Conservation (phyloP, 2,329 filamentous ascomycete genomes). For the Pseudogymnoascus pannorum region DNA sequence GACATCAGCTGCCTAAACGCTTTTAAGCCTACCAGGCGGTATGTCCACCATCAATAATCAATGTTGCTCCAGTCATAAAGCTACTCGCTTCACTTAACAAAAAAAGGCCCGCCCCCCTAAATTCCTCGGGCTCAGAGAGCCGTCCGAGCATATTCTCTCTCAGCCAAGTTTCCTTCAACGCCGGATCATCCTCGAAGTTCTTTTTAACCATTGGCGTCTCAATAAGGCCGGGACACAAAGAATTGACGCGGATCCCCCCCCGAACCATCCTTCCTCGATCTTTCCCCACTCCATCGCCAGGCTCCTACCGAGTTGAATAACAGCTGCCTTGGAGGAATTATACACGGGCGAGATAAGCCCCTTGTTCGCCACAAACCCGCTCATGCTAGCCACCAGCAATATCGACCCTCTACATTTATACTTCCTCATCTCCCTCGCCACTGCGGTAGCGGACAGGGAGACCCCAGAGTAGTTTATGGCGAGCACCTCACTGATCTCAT, state of each 20-base stretch:
- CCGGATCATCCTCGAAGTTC: slow-evolving; percentile 69
- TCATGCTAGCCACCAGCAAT: slow-evolving; percentile 64
- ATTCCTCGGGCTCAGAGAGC: slow-evolving; percentile 61
- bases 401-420: slow-evolving; percentile 60
- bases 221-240: slow-evolving; percentile 73
- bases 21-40: slow-evolving; percentile 26
- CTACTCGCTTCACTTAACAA: slow-evolving; percentile 59
- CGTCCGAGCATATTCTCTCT: slow-evolving; percentile 77
- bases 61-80: slow-evolving; percentile 63
- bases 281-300: slow-evolving; percentile 66
- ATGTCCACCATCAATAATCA: slow-evolving; percentile 67
- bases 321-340: slow-evolving; percentile 69
- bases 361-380: slow-evolving; percentile 57
- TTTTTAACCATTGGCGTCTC: slow-evolving; percentile 76
- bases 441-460: slow-evolving; percentile 80
- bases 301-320: slow-evolving; percentile 63
- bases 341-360: slow-evolving; percentile 59
- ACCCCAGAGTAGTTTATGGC: slow-evolving; percentile 80
- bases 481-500: slow-evolving; percentile 71
- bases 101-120: slow-evolving; percentile 63
- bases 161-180: slow-evolving; percentile 61
- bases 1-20: too few relatives aligned
- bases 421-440: slow-evolving; percentile 67
- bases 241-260: slow-evolving; percentile 69
- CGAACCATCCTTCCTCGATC: slow-evolving; percentile 12